Conservation (phyloP, 2,329 filamentous ascomycete species). For the Botryotinia calthae region DNA sequence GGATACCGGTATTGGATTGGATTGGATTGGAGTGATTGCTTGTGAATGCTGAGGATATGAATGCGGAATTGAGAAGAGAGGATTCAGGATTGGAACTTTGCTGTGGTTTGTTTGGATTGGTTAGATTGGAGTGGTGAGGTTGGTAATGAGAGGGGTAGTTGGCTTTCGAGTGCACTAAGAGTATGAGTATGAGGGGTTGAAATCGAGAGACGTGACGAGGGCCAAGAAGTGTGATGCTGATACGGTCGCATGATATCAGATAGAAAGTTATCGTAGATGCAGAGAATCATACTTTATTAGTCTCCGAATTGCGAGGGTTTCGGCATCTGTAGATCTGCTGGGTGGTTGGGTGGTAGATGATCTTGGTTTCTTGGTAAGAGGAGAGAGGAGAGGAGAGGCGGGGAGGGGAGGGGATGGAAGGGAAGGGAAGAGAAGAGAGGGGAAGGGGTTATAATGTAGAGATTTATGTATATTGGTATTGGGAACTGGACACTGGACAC, state of each 20-base stretch:
- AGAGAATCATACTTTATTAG: neutral
- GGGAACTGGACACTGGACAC: neutral
- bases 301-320: conserved; percentile 7
- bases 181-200: neutral
- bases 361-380: neutral
- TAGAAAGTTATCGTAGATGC: neutral
- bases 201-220: neutral
- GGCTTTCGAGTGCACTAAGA: neutral
- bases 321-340: neutral
- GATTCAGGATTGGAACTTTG: no score
- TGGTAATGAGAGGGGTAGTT: no score
- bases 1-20: neutral
- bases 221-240: neutral
- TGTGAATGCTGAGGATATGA: neutral
- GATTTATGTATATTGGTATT: neutral
- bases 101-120: neutral
- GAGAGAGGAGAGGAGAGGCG: neutral
- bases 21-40: neutral
- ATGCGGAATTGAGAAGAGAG: neutral
- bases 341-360: neutral
- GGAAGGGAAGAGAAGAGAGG: neutral
- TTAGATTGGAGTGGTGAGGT: no score
- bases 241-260: neutral
- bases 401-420: no score
- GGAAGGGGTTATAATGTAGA: no score